Percentiles rank a stretch among this genome's conserved stretches.
phyloP scores from a whole-genome alignment of 1,284 basidiomycete genomes.

The Microbotryum scabiosae region DNA sequence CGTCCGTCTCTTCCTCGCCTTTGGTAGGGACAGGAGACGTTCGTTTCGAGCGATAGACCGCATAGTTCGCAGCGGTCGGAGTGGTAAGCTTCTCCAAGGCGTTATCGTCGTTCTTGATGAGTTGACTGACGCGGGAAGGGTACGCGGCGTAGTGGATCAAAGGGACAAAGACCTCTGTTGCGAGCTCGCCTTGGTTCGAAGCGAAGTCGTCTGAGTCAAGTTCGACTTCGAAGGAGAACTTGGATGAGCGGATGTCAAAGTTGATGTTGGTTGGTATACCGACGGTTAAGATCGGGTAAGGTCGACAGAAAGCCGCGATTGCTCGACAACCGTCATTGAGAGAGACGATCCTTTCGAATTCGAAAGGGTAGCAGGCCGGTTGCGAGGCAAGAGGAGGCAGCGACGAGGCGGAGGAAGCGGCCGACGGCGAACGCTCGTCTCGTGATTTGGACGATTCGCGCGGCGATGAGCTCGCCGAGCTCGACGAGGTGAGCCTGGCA shows the following conservation, averaged over 20 bases:
- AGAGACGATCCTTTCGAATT: conserved; percentile 31
- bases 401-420: neutral
- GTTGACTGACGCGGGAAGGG: conserved; percentile 31
- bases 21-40: neutral
- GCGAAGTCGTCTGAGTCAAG: conserved; percentile 46
- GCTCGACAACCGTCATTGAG: conserved; percentile 55
- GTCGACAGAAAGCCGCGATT: conserved; percentile 68
- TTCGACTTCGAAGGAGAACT: conserved; percentile 57
- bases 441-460: no score
- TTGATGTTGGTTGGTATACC: conserved; percentile 53
- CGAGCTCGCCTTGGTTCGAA: conserved; percentile 38
- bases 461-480: no score
- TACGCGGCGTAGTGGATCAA: conserved; percentile 38
- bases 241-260: conserved; percentile 65
- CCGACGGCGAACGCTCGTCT: neutral
- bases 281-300: conserved; percentile 66
- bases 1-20: neutral
- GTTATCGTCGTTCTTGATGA: conserved; percentile 8
- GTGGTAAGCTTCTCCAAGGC: conserved; percentile 3
- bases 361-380: conserved; percentile 19
- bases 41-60: neutral
- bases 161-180: conserved; percentile 36
- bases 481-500: no score
- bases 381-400: neutral
- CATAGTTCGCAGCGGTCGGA: neutral